A percentile compares a stretch with the other conserved stretches of the same genome.
These are phyloP conservation scores for Populus euphratica DNA, from an alignment of 345 rosid genomes.

Conservation along the genomic window DNA sequence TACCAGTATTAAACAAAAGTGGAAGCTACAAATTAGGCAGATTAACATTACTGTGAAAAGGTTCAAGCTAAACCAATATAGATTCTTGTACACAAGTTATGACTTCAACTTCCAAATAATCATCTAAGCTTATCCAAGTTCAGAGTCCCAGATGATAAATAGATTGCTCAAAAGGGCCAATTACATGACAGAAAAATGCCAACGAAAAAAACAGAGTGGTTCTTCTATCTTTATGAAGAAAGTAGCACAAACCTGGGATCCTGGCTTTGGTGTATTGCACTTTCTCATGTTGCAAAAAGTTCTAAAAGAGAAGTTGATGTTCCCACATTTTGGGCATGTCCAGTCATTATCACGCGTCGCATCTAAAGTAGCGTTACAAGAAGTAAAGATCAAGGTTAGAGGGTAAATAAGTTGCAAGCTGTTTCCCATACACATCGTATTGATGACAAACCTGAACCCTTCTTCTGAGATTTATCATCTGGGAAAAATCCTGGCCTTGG, in stretches of 20 bases:
- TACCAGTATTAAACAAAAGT: not conserved
- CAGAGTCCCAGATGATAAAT: not conserved
- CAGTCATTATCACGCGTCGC: conserved; percentile 88
- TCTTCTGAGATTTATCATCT: conserved; percentile 71
- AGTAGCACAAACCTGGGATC: conserved; percentile 69
- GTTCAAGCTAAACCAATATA: not conserved
- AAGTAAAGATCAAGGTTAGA: conserved; percentile 7
- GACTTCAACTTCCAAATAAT: not conserved
- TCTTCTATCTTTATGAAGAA: not conserved
- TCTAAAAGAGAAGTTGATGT: conserved; percentile 91
- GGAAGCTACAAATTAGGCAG: not conserved
- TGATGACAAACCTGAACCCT: conserved; percentile 43
- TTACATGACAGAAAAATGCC: not conserved
- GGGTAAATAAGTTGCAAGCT: not conserved
- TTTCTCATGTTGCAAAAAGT: conserved; percentile 97
- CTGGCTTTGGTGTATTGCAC: conserved; percentile 97
- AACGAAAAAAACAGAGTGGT: not conserved
- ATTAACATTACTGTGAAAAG: not conserved
- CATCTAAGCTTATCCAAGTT: not conserved
- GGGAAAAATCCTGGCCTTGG: conserved; percentile 80
- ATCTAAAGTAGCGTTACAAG: conserved; percentile 39
- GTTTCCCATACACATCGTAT: not conserved
- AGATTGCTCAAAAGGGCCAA: not conserved
- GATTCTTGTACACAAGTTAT: not conserved
- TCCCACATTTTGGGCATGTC: conserved; percentile 97